These are phyloP conservation scores for Neurospora sp. DNA, from an alignment of 495 filamentous ascomycete genomes.

Conservation along the genomic window DNA sequence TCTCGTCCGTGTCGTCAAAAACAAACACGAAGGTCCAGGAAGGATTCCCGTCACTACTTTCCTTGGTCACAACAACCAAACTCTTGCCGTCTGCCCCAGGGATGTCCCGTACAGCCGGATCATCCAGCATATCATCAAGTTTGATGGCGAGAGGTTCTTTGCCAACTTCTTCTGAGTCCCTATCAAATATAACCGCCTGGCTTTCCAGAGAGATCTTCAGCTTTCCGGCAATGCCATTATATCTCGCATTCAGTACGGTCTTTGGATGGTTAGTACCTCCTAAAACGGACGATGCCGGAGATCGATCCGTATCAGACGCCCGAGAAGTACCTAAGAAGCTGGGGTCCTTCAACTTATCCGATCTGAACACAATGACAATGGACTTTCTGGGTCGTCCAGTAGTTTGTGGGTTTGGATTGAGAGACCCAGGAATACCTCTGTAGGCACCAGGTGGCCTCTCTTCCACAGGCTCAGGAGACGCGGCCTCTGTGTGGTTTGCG, in stretches of 20 bases:
- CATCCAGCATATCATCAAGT: slow-evolving; percentile 7
- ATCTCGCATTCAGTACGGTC: slow-evolving; percentile 8
- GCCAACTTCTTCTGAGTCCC: neutral
- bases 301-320: neutral
- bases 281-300: neutral
- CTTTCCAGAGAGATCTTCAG: slow-evolving; percentile 3
- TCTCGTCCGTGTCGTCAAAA: slow-evolving; percentile 6
- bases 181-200: slow-evolving; percentile 5
- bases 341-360: slow-evolving; percentile 20
- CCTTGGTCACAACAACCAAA: slow-evolving; percentile 4
- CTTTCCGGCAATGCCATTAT: slow-evolving; percentile 10
- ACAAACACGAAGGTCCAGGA: slow-evolving; percentile 10
- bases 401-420: slow-evolving; percentile 8
- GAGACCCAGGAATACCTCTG: slow-evolving; percentile 13
- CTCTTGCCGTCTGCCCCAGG: slow-evolving; percentile 10
- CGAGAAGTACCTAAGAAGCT: slow-evolving; percentile 5
- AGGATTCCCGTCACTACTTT: neutral
- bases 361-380: slow-evolving; percentile 25
- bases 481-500: neutral
- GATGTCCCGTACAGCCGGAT: slow-evolving; percentile 8
- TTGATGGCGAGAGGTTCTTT: slow-evolving; percentile 11
- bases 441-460: slow-evolving; percentile 6
- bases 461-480: neutral
- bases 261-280: neutral
- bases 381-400: slow-evolving; percentile 15